Conservation (phyloP, 2,329 filamentous ascomycete species). For the Biscogniauxia marginata region DNA sequence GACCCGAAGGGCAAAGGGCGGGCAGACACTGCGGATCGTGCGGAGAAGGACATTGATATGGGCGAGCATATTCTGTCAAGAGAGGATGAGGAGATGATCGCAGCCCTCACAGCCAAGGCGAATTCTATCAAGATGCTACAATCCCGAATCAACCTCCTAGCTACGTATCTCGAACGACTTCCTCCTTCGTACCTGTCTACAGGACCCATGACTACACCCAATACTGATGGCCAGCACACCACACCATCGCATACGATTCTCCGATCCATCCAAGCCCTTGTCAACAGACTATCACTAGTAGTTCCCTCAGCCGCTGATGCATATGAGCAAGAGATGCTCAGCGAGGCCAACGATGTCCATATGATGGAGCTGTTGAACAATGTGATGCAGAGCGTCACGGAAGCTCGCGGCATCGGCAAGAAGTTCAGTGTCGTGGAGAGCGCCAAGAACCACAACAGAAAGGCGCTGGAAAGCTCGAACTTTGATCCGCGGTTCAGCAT, state of each 20-base stretch:
- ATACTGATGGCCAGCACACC: constrained; percentile 36
- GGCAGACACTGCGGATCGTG: constrained; percentile 33
- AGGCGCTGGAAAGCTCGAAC: constrained; percentile 13
- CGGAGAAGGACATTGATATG: constrained; percentile 27
- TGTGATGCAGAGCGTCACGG: constrained; percentile 70
- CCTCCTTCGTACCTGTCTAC: constrained; percentile 63
- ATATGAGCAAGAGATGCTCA: constrained; percentile 69
- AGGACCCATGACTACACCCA: constrained; percentile 30
- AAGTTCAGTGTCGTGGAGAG: constrained; percentile 65
- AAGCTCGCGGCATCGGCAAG: constrained; percentile 70
- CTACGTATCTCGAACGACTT: constrained; percentile 72
- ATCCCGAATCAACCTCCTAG: constrained; percentile 69
- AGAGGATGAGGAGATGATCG: constrained; percentile 61
- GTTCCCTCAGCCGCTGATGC: constrained; percentile 65
- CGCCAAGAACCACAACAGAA: constrained; percentile 29
- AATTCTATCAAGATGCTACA: constrained; percentile 95
- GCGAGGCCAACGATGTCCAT: constrained; percentile 81
- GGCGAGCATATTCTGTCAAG: constrained; percentile 49
- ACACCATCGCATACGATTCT: constrained; percentile 69
- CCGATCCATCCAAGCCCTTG: constrained; percentile 82
- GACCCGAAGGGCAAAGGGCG: constrained; percentile 54
- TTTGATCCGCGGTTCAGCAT: constrained; percentile 17
- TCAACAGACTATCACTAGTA: constrained; percentile 79
- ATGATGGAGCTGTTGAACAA: constrained; percentile 74
- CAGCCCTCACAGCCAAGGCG: constrained; percentile 75